Conservation (phyloP, 192 early-diverging fungal species). For the Glomus cerebriforme region DNA sequence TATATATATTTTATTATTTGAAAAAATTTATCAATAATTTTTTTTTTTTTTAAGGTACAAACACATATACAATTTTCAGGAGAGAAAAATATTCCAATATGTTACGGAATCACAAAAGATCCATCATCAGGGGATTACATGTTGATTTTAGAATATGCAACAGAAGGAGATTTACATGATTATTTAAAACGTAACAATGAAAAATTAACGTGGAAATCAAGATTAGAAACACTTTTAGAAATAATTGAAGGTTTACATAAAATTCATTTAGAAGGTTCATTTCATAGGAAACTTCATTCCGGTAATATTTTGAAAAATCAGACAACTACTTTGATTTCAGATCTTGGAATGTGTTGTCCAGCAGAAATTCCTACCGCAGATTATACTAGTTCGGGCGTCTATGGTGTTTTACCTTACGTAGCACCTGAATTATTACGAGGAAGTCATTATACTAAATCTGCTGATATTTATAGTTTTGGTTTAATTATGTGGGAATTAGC, state of each 20-base stretch:
- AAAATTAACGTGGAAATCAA: slow-evolving; percentile 33
- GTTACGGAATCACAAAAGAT: slow-evolving; percentile 21
- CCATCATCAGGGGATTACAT: slow-evolving; percentile 38
- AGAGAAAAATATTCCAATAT: slow-evolving; percentile 13
- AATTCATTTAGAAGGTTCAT: slow-evolving; percentile 43
- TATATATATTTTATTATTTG: neutral
- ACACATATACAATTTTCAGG: neutral
- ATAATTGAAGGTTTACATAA: slow-evolving; percentile 41
- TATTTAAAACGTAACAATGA: slow-evolving; percentile 40
- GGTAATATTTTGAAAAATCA: slow-evolving; percentile 15
- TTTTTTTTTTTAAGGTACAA: neutral
- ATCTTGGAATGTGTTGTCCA: slow-evolving; percentile 39
- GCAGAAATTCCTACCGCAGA: slow-evolving; percentile 10
- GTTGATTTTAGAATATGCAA: slow-evolving; percentile 42
- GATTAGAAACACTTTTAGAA: slow-evolving; percentile 35
- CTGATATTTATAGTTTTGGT: slow-evolving; percentile 45
- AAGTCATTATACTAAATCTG: slow-evolving; percentile 36
- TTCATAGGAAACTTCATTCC: slow-evolving; percentile 40
- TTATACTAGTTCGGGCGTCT: neutral
- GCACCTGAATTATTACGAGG: slow-evolving; percentile 43
- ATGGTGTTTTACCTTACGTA: slow-evolving; percentile 43
- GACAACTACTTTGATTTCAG: slow-evolving; percentile 15
- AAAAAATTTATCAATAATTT: neutral
- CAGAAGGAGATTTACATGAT: slow-evolving; percentile 38
- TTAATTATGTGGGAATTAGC: slow-evolving; percentile 51